Conservation (phyloP, 1,139 yeast genomes). For the Kluyveromyces marxianus region DNA sequence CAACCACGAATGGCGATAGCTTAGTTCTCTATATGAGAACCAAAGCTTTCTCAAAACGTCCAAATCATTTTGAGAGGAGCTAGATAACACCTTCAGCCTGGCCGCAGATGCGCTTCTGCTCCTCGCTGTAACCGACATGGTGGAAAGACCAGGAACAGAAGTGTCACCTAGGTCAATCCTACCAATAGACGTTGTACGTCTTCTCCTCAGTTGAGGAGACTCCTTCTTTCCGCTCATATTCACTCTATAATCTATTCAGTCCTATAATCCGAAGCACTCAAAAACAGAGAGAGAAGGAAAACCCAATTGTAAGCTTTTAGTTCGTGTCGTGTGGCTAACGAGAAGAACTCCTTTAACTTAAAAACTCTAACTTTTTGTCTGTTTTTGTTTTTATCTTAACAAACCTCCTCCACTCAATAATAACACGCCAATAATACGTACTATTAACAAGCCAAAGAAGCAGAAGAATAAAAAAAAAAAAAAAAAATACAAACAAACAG, state of each 20-base stretch:
- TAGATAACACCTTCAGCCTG: conserved; percentile 19
- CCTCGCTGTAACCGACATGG: conserved; percentile 20
- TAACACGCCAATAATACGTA: too few relatives aligned
- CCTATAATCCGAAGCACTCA: background rate
- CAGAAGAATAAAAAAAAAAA: too few relatives aligned
- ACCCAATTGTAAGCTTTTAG: too few relatives aligned
- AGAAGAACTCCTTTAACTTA: too few relatives aligned
- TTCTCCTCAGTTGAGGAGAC: conserved; percentile 15
- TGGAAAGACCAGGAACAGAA: conserved; percentile 24
- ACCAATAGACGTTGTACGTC: conserved; percentile 31
- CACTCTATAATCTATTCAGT: background rate
- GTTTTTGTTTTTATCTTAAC: too few relatives aligned
- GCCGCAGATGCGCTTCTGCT: conserved; percentile 21
- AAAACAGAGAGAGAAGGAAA: too few relatives aligned
- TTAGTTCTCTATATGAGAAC: conserved; percentile 51
- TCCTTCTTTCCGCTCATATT: background rate
- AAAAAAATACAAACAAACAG: too few relatives aligned
- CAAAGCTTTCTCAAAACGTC: conserved; percentile 38
- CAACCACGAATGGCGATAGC: conserved; percentile 74
- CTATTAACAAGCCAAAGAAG: too few relatives aligned
- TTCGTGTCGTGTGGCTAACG: too few relatives aligned
- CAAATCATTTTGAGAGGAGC: conserved; percentile 16
- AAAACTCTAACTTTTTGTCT: too few relatives aligned
- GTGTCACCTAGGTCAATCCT: conserved; percentile 29
- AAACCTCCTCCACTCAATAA: too few relatives aligned